These are phyloP conservation scores for Trichoderma afroharzianum DNA, from an alignment of 2,329 filamentous ascomycete genomes.

Conservation along the genomic window DNA sequence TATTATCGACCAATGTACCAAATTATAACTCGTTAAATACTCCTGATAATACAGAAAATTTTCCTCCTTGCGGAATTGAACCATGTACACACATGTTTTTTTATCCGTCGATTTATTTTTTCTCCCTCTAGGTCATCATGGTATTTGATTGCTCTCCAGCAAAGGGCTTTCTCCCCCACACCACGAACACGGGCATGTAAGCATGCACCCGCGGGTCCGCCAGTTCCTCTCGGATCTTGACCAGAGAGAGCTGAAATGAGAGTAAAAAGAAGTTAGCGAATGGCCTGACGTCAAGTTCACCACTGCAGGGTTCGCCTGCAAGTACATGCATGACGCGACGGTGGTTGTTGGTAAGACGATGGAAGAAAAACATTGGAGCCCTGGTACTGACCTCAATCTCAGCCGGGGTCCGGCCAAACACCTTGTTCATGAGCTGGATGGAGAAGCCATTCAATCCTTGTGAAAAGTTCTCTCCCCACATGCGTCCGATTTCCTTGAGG, in stretches of 20 bases:
- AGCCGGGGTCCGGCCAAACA: constrained; percentile 38
- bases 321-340: not conserved
- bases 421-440: constrained; percentile 39
- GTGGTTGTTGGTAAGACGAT: not conserved
- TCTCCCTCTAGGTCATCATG: not conserved
- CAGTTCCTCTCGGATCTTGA: constrained; percentile 47
- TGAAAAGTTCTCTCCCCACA: constrained; percentile 43
- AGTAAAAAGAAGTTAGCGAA: not conserved
- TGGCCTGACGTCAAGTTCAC: not conserved
- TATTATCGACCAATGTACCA: not conserved
- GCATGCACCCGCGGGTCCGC: constrained; percentile 45
- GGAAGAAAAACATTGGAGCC: not conserved
- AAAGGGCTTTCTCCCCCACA: constrained; percentile 49
- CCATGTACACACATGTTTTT: not conserved
- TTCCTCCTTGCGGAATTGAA: not conserved
- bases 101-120: not conserved
- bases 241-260: constrained; percentile 41
- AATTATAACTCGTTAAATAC: not conserved
- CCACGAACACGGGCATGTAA: constrained; percentile 48
- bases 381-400: constrained; percentile 45
- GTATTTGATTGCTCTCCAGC: constrained; percentile 27
- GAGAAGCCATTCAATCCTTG: constrained; percentile 44
- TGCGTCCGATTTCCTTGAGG: constrained; percentile 41
- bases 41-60: not conserved
- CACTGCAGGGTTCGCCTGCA: not conserved